Conservation (phyloP, 441 rosid species). For the Bruguiera hainesii region DNA sequence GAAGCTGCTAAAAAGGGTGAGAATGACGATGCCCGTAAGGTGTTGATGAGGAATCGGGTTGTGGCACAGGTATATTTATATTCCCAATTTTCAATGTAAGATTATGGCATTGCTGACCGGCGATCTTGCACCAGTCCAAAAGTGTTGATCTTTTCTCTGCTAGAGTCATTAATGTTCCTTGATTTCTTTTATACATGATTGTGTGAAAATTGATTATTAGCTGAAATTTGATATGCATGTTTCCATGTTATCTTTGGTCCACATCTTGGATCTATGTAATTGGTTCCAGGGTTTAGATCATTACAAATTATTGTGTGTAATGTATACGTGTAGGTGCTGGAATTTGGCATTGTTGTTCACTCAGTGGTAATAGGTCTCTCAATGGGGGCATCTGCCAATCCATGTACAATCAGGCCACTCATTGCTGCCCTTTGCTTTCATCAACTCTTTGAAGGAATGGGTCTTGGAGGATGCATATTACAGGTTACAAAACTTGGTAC, state of each 20-base stretch:
- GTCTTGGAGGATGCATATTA: slow-evolving; percentile 38
- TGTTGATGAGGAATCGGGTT: slow-evolving; percentile 34
- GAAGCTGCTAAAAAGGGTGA: not conserved
- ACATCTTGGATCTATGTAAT: not conserved
- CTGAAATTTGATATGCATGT: not conserved
- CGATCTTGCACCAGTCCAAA: not conserved
- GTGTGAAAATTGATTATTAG: too few relatives aligned
- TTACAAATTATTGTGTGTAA: not conserved
- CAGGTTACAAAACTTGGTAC: slow-evolving; percentile 9
- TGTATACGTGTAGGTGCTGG: slow-evolving; percentile 32
- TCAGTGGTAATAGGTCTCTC: slow-evolving; percentile 47
- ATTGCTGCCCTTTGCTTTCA: slow-evolving; percentile 50
- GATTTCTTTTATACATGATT: too few relatives aligned
- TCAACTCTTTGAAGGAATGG: slow-evolving; percentile 54
- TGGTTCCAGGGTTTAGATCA: not conserved
- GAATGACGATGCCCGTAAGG: not conserved
- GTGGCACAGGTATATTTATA: slow-evolving; percentile 31
- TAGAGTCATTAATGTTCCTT: not conserved
- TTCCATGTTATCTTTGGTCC: not conserved
- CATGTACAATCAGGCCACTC: slow-evolving; percentile 38
- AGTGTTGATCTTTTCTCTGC: not conserved
- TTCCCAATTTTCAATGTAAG: too few relatives aligned
- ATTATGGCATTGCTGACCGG: not conserved
- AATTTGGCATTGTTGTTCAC: slow-evolving; percentile 48
- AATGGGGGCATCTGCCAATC: slow-evolving; percentile 39